Evolutionary conservation across 1,284 basidiomycete genomes (phyloP).

Genomic region (Cryptococcus neoformans): DNA sequence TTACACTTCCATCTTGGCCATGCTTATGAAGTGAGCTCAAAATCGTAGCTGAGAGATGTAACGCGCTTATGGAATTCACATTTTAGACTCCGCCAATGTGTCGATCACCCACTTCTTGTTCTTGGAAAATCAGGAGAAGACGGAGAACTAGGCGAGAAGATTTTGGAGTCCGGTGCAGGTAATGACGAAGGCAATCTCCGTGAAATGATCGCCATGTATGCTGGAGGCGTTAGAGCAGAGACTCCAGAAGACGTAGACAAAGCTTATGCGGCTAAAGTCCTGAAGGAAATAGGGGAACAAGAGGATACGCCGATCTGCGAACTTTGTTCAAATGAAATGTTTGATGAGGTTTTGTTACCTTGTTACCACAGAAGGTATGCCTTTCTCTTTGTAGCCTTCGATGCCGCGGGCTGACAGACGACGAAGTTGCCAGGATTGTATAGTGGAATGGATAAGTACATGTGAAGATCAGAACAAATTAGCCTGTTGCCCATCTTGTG

Average conservation of each 20-base stretch:
- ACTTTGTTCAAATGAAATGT: constrained; percentile 59
- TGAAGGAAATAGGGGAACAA: constrained; percentile 57
- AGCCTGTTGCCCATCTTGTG: constrained; percentile 45
- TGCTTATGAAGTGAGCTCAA: constrained; percentile 72
- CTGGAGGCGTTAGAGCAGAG: constrained; percentile 49
- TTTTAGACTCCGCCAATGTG: constrained; percentile 74
- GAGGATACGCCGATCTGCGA: constrained; percentile 64
- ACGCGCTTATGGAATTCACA: constrained; percentile 4
- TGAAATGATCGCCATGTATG: constrained; percentile 62
- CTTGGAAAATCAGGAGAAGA: constrained; percentile 51
- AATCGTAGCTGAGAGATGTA: not conserved
- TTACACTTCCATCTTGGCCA: constrained; percentile 84
- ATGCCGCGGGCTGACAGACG: not conserved
- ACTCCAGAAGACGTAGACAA: constrained; percentile 36
- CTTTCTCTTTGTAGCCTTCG: constrained; percentile 11
- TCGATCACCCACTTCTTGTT: constrained; percentile 78
- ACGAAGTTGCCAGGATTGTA: constrained; percentile 48
- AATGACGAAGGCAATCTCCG: constrained; percentile 58
- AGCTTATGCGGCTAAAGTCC: constrained; percentile 62
- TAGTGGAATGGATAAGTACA: constrained; percentile 45
- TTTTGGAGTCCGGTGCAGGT: constrained; percentile 48
- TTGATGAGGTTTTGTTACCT: constrained; percentile 63
- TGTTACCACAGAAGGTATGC: constrained; percentile 74
- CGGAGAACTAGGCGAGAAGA: constrained; percentile 51
- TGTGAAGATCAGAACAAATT: constrained; percentile 45